phyloP scores from a whole-genome alignment of 352 stramenopile genomes.

The Phytophthora rubi region DNA sequence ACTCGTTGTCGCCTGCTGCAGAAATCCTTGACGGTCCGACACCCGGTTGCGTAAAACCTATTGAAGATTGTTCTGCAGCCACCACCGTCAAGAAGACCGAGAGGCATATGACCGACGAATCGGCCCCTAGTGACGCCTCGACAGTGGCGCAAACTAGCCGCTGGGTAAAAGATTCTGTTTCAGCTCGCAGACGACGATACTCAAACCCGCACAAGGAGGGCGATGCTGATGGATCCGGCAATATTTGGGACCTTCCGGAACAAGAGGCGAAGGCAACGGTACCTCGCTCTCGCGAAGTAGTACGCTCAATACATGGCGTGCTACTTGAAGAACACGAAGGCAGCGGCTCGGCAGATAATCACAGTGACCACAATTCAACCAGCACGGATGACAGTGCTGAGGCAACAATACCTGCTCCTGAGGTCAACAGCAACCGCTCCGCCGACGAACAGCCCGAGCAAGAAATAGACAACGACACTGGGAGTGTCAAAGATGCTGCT shows the following conservation, averaged over 20 bases:
- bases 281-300: slow-evolving; percentile 28
- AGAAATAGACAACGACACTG: slow-evolving; percentile 43
- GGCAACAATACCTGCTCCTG: background rate
- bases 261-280: slow-evolving; percentile 17
- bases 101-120: slow-evolving; percentile 13
- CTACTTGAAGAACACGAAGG: slow-evolving; percentile 13
- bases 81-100: slow-evolving; percentile 11
- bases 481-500: slow-evolving; percentile 13
- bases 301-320: slow-evolving; percentile 24
- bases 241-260: slow-evolving; percentile 15
- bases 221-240: slow-evolving; percentile 4
- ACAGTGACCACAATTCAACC: slow-evolving; percentile 14
- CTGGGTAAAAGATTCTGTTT: slow-evolving; percentile 26
- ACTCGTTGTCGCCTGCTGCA: background rate
- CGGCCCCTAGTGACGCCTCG: slow-evolving; percentile 32
- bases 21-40: background rate
- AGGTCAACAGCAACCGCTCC: slow-evolving; percentile 33
- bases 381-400: slow-evolving; percentile 30
- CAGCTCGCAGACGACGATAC: slow-evolving; percentile 9
- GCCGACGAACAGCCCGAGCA: slow-evolving; percentile 47
- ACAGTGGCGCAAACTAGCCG: slow-evolving; percentile 30
- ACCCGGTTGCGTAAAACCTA: background rate
- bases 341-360: background rate
- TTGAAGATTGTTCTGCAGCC: slow-evolving; percentile 4
- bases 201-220: slow-evolving; percentile 1